Percentiles rank a stretch among this genome's conserved stretches.
Evolutionary conservation across 495 filamentous ascomycete genomes (phyloP).

Genomic region (Talaromyces thailandensis): DNA sequence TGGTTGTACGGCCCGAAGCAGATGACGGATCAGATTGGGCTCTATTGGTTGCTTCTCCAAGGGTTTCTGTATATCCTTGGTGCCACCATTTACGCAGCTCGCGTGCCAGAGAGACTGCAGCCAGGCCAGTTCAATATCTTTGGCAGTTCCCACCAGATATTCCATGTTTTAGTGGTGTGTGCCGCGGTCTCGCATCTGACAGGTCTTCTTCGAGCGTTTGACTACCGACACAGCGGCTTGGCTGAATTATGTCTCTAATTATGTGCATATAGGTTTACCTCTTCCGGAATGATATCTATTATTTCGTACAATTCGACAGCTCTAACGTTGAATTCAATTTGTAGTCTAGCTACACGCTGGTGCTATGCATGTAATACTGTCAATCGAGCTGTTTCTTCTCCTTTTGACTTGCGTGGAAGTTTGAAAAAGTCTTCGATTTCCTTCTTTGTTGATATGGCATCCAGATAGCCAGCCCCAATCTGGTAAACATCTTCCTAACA

Average conservation of each 20-base stretch:
- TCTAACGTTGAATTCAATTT: neutral
- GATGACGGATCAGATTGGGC: constrained; percentile 64
- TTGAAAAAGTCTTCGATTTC: neutral
- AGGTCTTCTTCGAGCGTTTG: constrained; percentile 48
- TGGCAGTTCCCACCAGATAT: constrained; percentile 56
- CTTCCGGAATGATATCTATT: neutral
- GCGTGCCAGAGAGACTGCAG: constrained; percentile 39
- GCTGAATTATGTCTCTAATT: constrained; percentile 23
- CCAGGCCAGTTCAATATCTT: constrained; percentile 52
- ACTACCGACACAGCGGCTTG: constrained; percentile 41
- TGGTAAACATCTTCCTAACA: neutral
- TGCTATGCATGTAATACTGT: neutral
- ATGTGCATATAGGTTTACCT: neutral
- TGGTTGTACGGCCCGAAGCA: constrained; percentile 46
- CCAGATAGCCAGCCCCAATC: neutral
- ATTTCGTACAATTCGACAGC: neutral
- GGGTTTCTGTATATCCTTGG: constrained; percentile 81
- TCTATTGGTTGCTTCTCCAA: constrained; percentile 72
- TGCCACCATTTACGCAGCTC: constrained; percentile 69
- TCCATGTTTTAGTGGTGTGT: constrained; percentile 55
- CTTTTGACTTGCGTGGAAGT: neutral
- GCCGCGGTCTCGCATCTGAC: constrained; percentile 49
- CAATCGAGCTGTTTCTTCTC: neutral
- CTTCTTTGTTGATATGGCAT: neutral
- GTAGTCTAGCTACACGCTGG: neutral